phyloP scores from a whole-genome alignment of 2,329 filamentous ascomycete species.

The Colletotrichum graminicola region DNA sequence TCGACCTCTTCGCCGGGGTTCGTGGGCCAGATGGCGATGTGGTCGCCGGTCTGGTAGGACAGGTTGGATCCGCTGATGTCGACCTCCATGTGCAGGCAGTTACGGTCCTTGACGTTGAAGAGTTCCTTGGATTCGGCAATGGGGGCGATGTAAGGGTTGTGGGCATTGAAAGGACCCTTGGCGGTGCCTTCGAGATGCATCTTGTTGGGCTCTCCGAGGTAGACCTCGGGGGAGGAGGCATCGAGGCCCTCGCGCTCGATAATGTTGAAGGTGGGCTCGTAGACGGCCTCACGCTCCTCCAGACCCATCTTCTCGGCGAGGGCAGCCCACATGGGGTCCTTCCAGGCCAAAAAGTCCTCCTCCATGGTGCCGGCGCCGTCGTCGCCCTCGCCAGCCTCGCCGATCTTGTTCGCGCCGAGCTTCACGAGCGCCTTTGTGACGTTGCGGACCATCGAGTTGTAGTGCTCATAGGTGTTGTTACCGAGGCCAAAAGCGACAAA shows the following conservation, averaged over 20 bases:
- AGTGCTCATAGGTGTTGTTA: constrained; percentile 99
- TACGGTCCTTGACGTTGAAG: constrained; percentile 89
- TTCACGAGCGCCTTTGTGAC: constrained; percentile 85
- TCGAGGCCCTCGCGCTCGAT: constrained; percentile 80
- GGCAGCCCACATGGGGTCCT: constrained; percentile 97
- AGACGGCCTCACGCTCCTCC: constrained; percentile 95
- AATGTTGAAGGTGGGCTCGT: constrained; percentile 92
- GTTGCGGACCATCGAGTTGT: constrained; percentile 97
- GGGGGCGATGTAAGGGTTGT: constrained; percentile 97
- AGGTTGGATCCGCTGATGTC: constrained; percentile 91
- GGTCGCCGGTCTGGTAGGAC: constrained; percentile 95
- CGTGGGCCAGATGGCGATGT: constrained; percentile 97
- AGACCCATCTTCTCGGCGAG: constrained; percentile 86
- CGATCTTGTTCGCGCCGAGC: constrained; percentile 86
- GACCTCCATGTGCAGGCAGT: constrained; percentile 97
- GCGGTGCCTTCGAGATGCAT: constrained; percentile 88
- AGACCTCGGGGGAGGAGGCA: constrained; percentile 83
- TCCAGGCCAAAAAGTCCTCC: constrained; percentile 99
- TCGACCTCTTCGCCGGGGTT: constrained; percentile 95
- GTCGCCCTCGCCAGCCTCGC: constrained; percentile 92
- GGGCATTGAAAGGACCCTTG: constrained; percentile 93
- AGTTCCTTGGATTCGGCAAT: constrained; percentile 92
- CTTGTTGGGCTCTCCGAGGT: constrained; percentile 95
- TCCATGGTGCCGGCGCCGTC: constrained; percentile 99
- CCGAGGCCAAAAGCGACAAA: constrained; percentile 96